Evolutionary conservation across 768 basidiomycete genomes (phyloP), one percentile per base, ranked within the genome.

Genomic region (Mycena venus): DNA sequence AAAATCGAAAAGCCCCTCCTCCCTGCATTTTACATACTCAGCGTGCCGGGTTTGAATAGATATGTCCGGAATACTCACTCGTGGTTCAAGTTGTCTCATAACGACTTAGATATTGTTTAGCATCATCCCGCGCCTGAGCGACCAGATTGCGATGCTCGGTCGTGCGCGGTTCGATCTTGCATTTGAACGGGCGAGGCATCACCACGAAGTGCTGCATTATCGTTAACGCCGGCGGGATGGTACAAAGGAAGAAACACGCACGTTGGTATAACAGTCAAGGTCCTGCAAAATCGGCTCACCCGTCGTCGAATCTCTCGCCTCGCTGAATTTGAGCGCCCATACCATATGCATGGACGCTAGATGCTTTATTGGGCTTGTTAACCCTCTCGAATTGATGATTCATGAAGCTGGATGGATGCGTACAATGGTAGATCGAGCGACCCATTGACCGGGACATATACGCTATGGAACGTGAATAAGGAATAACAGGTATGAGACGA

Each of bases 381-480:
- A 32, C 7, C 5, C n/a, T 11, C 2, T 17, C 1, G 36, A 40
- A 23, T 31, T 27, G 36, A n/a, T n/a, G n/a, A n/a, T n/a, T n/a
- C n/a, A 38, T 8, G 66, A 56, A 14, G 23, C 53, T 1, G 14
- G 14, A 38, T 38, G 14, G 36, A 38, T 38, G 36, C n/a, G 36
- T 29, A 44, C 59, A 44, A 70, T 63, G 6, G 68, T 70, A 19
- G 47, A 27, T 23, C 31, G 34, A 2, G 59, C 68, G 47, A 70
- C 21, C 44, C 47, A 70, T 36, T 71, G 70, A 1, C 70, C 62
- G n/a, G 53, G 61, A 53, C 70, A 71, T 23, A 71, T 58, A 12
- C 70, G 68, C 68, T 69, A 2, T 21, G n/a, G n/a, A n/a, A n/a
- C n/a, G n/a, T n/a, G n/a, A n/a, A n/a, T n/a, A n/a, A n/a, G n/a